These are phyloP conservation scores for Glycine tomentella DNA, from an alignment of 306 rosid species.

Conservation along the genomic window DNA sequence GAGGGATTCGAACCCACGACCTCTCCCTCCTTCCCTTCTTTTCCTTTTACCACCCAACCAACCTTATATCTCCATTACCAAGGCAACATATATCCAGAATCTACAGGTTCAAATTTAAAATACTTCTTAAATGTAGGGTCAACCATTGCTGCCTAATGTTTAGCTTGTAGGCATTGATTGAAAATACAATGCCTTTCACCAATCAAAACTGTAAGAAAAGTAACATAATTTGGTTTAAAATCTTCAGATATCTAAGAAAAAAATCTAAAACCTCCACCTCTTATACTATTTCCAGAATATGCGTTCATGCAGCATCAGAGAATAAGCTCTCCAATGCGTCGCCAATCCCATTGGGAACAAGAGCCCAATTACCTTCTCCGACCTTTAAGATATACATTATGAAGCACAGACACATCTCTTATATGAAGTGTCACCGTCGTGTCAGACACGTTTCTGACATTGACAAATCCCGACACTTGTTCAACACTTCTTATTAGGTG, in stretches of 20 bases:
- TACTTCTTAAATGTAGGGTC: too few relatives aligned
- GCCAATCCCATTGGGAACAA: slow-evolving; percentile 58
- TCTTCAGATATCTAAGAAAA: slow-evolving; percentile 63
- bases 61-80: too few relatives aligned
- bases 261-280: slow-evolving; percentile 66
- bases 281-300: slow-evolving; percentile 66
- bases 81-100: too few relatives aligned
- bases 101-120: too few relatives aligned
- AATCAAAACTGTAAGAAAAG: slow-evolving; percentile 61
- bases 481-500: too few relatives aligned
- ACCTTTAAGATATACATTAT: slow-evolving; percentile 61
- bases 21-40: too few relatives aligned
- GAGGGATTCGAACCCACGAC: too few relatives aligned
- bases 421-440: too few relatives aligned
- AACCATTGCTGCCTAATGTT: slow-evolving; percentile 83
- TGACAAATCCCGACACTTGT: too few relatives aligned
- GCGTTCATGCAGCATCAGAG: slow-evolving; percentile 84
- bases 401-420: too few relatives aligned
- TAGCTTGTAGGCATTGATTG: slow-evolving; percentile 71
- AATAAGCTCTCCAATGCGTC: slow-evolving; percentile 42
- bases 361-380: slow-evolving; percentile 62
- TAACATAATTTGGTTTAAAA: slow-evolving; percentile 72
- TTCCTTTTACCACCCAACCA: too few relatives aligned
- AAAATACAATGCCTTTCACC: slow-evolving; percentile 71
- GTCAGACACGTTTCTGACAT: too few relatives aligned